A percentile compares a stretch with the other conserved stretches of the same genome.
These are phyloP conservation scores for Clonostachys sp. DNA, from an alignment of 2,329 filamentous ascomycete species.

Conservation along the genomic window DNA sequence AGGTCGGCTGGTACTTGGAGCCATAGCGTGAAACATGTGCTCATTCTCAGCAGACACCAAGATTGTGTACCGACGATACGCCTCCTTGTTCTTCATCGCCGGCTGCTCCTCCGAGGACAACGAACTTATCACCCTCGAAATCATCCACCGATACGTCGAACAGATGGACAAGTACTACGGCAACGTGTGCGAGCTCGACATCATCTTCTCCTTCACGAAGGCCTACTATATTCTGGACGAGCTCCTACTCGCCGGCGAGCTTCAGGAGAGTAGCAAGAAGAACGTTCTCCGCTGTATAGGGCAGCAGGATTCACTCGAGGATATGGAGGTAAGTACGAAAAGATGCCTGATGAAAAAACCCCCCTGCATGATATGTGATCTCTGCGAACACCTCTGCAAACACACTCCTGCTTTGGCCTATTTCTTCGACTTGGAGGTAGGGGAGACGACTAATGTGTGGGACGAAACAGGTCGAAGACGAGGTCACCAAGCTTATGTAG, in stretches of 20 bases:
- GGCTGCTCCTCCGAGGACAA: slow-evolving; percentile 97
- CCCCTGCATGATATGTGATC: slow-evolving; percentile 2
- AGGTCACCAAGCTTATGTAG: slow-evolving; percentile 88
- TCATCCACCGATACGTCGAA: slow-evolving; percentile 98
- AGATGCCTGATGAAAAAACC: neutral
- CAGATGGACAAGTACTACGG: slow-evolving; percentile 99
- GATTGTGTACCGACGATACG: slow-evolving; percentile 97
- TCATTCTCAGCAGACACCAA: slow-evolving; percentile 71
- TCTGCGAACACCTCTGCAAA: neutral
- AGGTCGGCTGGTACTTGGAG: slow-evolving; percentile 45
- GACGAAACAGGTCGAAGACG: slow-evolving; percentile 72
- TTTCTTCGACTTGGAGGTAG: too few relatives aligned
- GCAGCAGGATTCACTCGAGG: slow-evolving; percentile 95
- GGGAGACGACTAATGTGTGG: too few relatives aligned
- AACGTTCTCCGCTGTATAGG: slow-evolving; percentile 94
- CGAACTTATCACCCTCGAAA: slow-evolving; percentile 95
- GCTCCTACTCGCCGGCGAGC: slow-evolving; percentile 87
- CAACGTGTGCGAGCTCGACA: slow-evolving; percentile 98
- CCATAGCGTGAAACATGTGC: too few relatives aligned
- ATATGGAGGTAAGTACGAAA: slow-evolving; percentile 88
- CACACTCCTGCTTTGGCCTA: too few relatives aligned
- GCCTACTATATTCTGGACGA: slow-evolving; percentile 99
- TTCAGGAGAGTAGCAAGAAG: slow-evolving; percentile 99
- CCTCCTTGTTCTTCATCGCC: slow-evolving; percentile 98
- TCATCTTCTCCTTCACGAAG: slow-evolving; percentile 99